phyloP scores from a whole-genome alignment of 1,284 basidiomycete species.

The Schizopora paradoxa region DNA sequence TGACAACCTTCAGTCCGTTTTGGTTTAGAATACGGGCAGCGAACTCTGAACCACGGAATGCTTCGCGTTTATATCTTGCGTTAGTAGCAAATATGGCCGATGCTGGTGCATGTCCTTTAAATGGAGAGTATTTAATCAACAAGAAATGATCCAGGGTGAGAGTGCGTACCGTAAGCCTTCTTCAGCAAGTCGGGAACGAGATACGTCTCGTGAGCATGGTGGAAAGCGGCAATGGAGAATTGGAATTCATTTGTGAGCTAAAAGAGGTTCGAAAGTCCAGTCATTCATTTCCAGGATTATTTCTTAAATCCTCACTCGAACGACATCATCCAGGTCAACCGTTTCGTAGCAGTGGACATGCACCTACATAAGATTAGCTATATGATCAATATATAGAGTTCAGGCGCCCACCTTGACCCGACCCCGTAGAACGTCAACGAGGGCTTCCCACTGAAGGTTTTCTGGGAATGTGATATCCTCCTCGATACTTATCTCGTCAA shows the following conservation, averaged over 20 bases:
- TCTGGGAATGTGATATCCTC: conserved; percentile 72
- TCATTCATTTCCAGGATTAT: not conserved
- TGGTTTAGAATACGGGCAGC: conserved; percentile 77
- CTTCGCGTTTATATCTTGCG: conserved; percentile 76
- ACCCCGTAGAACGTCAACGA: conserved; percentile 83
- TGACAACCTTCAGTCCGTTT: conserved; percentile 66
- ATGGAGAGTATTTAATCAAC: conserved; percentile 18
- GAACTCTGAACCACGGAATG: conserved; percentile 82
- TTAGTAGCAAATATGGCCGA: conserved; percentile 70
- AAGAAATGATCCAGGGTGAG: not conserved
- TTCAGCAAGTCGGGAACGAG: conserved; percentile 73
- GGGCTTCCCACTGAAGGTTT: conserved; percentile 75
- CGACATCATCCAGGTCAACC: conserved; percentile 73
- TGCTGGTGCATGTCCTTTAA: conserved; percentile 52
- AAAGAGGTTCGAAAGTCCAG: conserved; percentile 4
- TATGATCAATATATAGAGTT: not conserved
- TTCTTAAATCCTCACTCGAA: conserved; percentile 45
- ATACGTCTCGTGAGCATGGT: conserved; percentile 79
- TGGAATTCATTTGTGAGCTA: conserved; percentile 78
- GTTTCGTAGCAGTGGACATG: conserved; percentile 79
- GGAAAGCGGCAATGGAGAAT: conserved; percentile 71
- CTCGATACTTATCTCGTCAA: conserved; percentile 45
- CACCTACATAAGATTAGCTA: conserved; percentile 39
- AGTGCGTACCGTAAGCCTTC: conserved; percentile 54
- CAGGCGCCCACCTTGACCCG: conserved; percentile 56